Percentiles rank a stretch among this genome's conserved stretches.
These are phyloP conservation scores for Citrullus mucosospermus DNA, from an alignment of 306 rosid species.

Conservation along the genomic window DNA sequence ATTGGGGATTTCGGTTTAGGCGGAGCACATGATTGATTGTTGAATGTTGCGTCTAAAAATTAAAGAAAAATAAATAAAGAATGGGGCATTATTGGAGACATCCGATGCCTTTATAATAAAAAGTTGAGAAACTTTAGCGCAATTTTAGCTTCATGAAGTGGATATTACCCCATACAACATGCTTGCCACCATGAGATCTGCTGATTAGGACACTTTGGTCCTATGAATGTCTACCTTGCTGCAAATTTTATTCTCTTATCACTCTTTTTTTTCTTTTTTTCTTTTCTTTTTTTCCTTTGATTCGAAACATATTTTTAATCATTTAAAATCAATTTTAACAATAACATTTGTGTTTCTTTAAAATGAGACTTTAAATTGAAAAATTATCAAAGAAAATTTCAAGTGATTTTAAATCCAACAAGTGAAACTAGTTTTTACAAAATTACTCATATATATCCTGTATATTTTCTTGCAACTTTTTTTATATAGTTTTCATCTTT, in stretches of 20 bases:
- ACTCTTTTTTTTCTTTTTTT: too few species aligned
- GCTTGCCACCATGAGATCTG: background rate
- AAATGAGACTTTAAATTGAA: too few species aligned
- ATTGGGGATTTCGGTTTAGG: background rate
- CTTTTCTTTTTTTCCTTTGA: too few species aligned
- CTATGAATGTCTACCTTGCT: background rate
- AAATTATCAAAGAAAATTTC: too few species aligned
- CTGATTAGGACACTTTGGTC: background rate
- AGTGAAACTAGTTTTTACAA: too few species aligned
- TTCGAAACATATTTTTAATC: too few species aligned
- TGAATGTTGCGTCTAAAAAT: background rate
- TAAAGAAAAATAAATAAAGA: background rate
- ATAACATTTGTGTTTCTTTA: too few species aligned
- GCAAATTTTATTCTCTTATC: background rate
- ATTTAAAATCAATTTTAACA: too few species aligned
- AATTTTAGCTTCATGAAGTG: background rate
- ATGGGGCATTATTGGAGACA: background rate
- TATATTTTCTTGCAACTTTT: too few species aligned
- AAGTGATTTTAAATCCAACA: too few species aligned
- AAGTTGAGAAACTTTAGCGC: slow-evolving; percentile 4
- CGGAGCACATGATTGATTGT: background rate
- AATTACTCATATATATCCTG: too few species aligned
- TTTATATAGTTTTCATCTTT: too few species aligned
- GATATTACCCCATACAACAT: slow-evolving; percentile 1
- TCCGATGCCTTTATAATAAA: background rate